A percentile compares a stretch with the other conserved stretches of the same genome.
Evolutionary conservation across 2,329 filamentous ascomycete genomes (phyloP).

Genomic region (Colletotrichum sp.): DNA sequence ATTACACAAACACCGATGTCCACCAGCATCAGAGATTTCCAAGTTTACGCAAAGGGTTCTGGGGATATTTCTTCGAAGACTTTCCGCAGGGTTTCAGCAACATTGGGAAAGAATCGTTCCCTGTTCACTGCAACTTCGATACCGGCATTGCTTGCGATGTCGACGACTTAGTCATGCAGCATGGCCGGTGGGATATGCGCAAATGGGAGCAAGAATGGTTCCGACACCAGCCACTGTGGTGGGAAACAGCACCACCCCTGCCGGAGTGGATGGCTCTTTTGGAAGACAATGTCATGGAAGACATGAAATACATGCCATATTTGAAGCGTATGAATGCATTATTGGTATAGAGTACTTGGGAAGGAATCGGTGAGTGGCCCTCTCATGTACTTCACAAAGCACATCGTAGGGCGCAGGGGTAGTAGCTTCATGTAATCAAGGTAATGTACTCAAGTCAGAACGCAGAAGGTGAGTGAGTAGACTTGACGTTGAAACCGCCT

Average conservation of each 20-base stretch:
- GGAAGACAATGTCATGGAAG: neutral
- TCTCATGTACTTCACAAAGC: neutral
- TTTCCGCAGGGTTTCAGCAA: neutral
- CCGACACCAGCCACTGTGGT: neutral
- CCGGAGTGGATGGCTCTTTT: neutral
- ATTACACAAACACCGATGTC: neutral
- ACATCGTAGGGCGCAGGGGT: neutral
- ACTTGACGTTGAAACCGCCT: neutral
- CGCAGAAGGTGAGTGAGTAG: neutral
- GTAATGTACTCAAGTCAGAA: neutral
- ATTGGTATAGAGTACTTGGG: no score
- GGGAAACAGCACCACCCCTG: neutral
- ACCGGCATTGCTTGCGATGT: neutral
- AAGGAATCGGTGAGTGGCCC: neutral
- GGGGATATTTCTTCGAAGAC: neutral
- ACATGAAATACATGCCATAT: no score
- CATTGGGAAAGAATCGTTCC: neutral
- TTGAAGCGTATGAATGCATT: no score
- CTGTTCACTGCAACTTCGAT: neutral
- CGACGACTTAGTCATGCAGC: neutral
- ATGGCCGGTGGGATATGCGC: neutral
- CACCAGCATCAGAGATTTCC: neutral
- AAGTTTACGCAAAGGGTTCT: neutral
- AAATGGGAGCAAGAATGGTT: neutral
- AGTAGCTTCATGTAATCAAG: neutral